phyloP scores from a whole-genome alignment of 352 stramenopile species.

The Phytophthora brassicae region DNA sequence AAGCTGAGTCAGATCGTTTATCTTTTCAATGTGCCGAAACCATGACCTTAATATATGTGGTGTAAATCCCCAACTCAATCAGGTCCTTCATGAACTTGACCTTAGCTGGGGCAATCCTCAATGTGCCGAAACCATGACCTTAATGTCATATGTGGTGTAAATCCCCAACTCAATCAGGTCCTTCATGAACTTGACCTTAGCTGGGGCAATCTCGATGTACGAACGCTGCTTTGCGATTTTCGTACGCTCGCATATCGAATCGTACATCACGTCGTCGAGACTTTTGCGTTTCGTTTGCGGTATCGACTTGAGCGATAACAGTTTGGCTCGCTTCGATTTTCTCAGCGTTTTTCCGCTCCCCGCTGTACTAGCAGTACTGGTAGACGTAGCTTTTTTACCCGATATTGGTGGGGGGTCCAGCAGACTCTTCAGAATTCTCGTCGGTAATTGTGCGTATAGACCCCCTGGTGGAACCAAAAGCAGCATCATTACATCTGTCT shows the following conservation, averaged over 20 bases:
- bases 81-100: constrained; percentile 1
- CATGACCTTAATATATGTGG: constrained; percentile 1
- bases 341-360: too few species aligned
- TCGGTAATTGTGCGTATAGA: too few species aligned
- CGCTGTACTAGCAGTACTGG: too few species aligned
- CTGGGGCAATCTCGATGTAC: constrained; percentile 2
- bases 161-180: too few species aligned
- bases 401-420: too few species aligned
- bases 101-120: constrained; percentile 3
- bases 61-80: constrained; percentile 7
- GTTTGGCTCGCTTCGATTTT: not conserved
- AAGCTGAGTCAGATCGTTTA: not conserved
- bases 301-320: not conserved
- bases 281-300: not conserved
- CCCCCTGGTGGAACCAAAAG: too few species aligned
- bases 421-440: too few species aligned
- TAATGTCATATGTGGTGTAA: too few species aligned
- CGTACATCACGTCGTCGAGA: constrained; percentile 10
- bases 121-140: too few species aligned
- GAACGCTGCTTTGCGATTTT: not conserved
- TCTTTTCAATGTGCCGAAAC: not conserved
- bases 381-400: too few species aligned
- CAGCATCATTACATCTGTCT: too few species aligned
- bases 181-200: too few species aligned
- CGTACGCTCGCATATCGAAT: constrained; percentile 6